Base-by-base conservation (phyloP, 2,329 filamentous ascomycete species). In the Saccharata proteae region DNA sequence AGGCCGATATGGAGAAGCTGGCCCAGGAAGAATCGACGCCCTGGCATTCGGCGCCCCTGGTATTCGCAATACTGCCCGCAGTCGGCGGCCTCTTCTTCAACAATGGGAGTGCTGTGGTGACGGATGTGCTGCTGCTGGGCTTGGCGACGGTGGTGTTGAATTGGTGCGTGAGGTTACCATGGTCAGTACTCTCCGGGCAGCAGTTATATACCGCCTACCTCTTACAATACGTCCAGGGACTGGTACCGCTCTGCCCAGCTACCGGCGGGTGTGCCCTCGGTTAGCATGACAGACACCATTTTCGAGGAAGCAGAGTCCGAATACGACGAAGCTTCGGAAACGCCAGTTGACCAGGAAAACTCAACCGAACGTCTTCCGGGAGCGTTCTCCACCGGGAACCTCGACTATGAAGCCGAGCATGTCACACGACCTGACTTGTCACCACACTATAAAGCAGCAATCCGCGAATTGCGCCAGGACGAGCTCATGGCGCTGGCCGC, bases 81-180 rank as follows among this genome's bases (percentile, higher is more conserved):
- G 51, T 93, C n/a, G 83, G 75, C 1, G 88, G 86, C 0, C 58
- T 92, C 29, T 62, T 94, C 35, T 92, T 93, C 51, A 71, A 80
- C 38, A 81, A 93, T 58, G 88, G 88, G 9, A 79, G 77, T 43
- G 72, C 78, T 1, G 68, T 94, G 38, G 74, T 86, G 33, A 93
- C 85, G 1, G 88, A 96, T 54, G 58, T 93, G 16, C 78, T 90
- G 44, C 64, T 96, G 19, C 59, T 96, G 18, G 74, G 71, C 3
- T 57, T 96, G 38, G 81, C 82, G 2, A 82, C 79, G 4, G 69
- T 94, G 26, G 92, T 94, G 47, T 63, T 96, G 39, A 86, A 93
- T 51, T 94, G 85, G 83, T 86, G 82, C 29, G 79, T 94, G 25
- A 78, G 83, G 34, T 65, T 90, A 42, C 88, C 88, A 44, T 96